Conservation (phyloP, 2,329 filamentous ascomycete genomes). For the Aspergillus quadrilineatus region DNA sequence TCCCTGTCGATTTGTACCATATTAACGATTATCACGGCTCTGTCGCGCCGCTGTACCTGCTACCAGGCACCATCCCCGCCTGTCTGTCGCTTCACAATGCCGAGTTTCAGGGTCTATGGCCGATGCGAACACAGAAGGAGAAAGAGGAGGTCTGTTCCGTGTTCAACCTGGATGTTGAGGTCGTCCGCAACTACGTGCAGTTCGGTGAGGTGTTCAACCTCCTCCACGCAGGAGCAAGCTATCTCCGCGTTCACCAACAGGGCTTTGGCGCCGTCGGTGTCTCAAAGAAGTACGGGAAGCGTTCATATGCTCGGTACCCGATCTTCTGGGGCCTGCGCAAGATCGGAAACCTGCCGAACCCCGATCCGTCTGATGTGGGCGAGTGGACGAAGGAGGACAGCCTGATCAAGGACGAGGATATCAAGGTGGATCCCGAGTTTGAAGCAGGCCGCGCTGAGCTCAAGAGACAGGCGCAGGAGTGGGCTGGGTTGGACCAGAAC, state of each 20-base stretch:
- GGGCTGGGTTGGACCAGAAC: slow-evolving; percentile 63
- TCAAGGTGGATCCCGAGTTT: slow-evolving; percentile 54
- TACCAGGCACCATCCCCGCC: slow-evolving; percentile 61
- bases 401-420: slow-evolving; percentile 49
- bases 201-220: slow-evolving; percentile 70
- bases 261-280: slow-evolving; percentile 68
- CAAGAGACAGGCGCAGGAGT: slow-evolving; percentile 63
- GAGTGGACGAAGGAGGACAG: slow-evolving; percentile 60
- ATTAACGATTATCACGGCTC: slow-evolving; percentile 67
- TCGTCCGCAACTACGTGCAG: slow-evolving; percentile 62
- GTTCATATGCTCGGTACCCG: slow-evolving; percentile 65
- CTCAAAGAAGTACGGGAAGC: slow-evolving; percentile 68
- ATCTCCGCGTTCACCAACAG: slow-evolving; percentile 65
- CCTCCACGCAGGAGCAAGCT: slow-evolving; percentile 65
- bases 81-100: slow-evolving; percentile 68
- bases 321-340: slow-evolving; percentile 67
- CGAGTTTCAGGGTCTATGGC: slow-evolving; percentile 69
- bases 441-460: slow-evolving; percentile 56
- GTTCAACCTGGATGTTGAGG: slow-evolving; percentile 60
- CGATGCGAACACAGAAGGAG: slow-evolving; percentile 62
- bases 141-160: slow-evolving; percentile 63
- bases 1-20: slow-evolving; percentile 64
- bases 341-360: slow-evolving; percentile 64
- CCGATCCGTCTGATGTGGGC: slow-evolving; percentile 63
- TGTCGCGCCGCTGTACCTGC: slow-evolving; percentile 63